Evolutionary conservation across 2,329 filamentous ascomycete genomes (phyloP).

Genomic region (Aspergillus pseudotamarii): DNA sequence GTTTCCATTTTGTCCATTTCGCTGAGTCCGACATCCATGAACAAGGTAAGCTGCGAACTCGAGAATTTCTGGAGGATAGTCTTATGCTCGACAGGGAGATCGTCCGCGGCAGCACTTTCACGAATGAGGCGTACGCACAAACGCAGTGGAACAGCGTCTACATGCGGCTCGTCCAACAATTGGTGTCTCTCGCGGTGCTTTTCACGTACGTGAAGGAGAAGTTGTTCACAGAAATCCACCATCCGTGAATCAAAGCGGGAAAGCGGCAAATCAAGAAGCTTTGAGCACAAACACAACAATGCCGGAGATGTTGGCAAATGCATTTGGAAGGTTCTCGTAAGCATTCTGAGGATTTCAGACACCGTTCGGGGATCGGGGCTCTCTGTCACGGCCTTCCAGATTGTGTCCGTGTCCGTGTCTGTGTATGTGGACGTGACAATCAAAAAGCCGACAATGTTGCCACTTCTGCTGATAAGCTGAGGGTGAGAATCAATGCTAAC

Average conservation of each 20-base stretch:
- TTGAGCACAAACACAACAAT: constrained; percentile 69
- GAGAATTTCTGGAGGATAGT: constrained; percentile 67
- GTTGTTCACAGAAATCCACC: constrained; percentile 61
- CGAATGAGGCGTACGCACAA: constrained; percentile 70
- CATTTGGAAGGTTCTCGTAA: constrained; percentile 52
- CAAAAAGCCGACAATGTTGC: constrained; percentile 85
- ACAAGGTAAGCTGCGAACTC: constrained; percentile 60
- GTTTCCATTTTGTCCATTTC: constrained; percentile 62
- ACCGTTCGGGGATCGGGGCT: constrained; percentile 85
- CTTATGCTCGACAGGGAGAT: constrained; percentile 59
- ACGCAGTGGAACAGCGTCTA: constrained; percentile 52
- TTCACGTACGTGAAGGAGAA: constrained; percentile 55
- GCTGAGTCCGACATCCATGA: constrained; percentile 62
- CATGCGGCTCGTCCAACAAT: constrained; percentile 25
- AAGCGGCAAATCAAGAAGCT: constrained; percentile 67
- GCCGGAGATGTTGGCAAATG: constrained; percentile 44
- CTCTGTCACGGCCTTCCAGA: constrained; percentile 81
- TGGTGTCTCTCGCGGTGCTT: constrained; percentile 44
- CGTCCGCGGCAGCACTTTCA: constrained; percentile 64
- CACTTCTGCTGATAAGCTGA: constrained; percentile 78
- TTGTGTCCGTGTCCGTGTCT: constrained; percentile 70
- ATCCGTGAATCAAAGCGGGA: constrained; percentile 64
- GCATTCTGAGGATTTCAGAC: constrained; percentile 74
- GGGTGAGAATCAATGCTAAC: constrained; percentile 90
- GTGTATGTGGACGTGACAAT: constrained; percentile 76